These are phyloP conservation scores for Acacia acuminata DNA, from an alignment of 306 rosid genomes.

Conservation along the genomic window DNA sequence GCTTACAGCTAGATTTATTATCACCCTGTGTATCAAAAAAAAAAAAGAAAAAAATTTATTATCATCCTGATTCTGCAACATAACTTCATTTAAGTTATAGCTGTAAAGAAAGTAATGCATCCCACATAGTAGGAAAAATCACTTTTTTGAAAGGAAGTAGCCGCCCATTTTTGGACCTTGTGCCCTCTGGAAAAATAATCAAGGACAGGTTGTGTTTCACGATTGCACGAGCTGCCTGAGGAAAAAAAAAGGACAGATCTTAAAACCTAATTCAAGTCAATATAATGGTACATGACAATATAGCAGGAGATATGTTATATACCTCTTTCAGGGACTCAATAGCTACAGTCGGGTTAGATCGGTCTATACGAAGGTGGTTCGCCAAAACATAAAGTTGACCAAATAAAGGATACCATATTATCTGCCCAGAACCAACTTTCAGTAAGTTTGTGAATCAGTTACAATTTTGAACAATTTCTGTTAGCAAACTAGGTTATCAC, in stretches of 20 bases:
- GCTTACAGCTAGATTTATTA: neutral
- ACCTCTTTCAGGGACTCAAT: conserved; percentile 59
- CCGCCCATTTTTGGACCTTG: conserved; percentile 56
- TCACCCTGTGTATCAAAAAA: neutral
- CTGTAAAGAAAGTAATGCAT: conserved; percentile 7
- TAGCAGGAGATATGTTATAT: conserved; percentile 18
- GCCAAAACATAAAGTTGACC: conserved; percentile 72
- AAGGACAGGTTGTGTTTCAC: conserved; percentile 48
- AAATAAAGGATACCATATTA: conserved; percentile 67
- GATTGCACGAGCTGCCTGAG: conserved; percentile 54
- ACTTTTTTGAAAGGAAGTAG: conserved; percentile 69
- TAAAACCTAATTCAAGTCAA: neutral
- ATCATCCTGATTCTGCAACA: neutral
- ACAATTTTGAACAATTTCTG: conserved; percentile 13
- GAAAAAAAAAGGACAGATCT: conserved; percentile 19
- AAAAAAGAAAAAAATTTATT: neutral
- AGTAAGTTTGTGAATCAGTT: conserved; percentile 16
- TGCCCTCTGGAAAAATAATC: conserved; percentile 65
- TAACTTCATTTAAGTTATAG: neutral
- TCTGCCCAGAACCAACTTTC: conserved; percentile 39
- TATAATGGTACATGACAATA: neutral
- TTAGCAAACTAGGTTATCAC: neutral
- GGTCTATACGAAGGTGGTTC: conserved; percentile 72
- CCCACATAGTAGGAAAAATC: conserved; percentile 20
- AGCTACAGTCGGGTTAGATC: conserved; percentile 57